Evolutionary conservation across 306 rosid genomes (phyloP).

Genomic region (Lotus japonicus): DNA sequence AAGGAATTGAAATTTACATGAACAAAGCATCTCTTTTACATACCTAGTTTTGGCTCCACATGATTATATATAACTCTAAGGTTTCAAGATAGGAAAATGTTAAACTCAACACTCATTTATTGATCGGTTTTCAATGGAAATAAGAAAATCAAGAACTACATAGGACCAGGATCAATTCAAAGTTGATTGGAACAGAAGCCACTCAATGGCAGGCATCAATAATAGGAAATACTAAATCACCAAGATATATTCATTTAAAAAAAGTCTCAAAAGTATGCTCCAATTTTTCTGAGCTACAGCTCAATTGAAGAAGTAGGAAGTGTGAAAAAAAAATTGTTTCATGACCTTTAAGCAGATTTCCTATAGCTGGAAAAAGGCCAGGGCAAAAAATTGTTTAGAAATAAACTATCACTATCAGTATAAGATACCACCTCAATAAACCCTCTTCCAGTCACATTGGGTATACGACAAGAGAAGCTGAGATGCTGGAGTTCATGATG

Average conservation of each 20-base stretch:
- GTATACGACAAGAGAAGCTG: slow-evolving; percentile 60
- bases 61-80: neutral
- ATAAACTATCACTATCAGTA: no score
- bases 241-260: neutral
- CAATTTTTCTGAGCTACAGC: neutral
- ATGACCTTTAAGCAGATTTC: neutral
- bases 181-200: neutral
- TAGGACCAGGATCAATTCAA: neutral
- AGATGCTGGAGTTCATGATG: slow-evolving; percentile 39
- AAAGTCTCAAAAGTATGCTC: neutral
- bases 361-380: neutral
- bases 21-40: neutral
- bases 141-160: neutral
- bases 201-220: neutral
- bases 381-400: no score
- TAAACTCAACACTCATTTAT: neutral
- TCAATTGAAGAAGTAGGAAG: neutral
- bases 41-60: neutral
- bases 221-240: neutral
- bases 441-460: slow-evolving; percentile 67
- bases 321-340: neutral
- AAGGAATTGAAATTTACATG: neutral
- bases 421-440: slow-evolving; percentile 62
- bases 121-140: neutral
- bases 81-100: neutral